Base-by-base conservation (phyloP, 352 stramenopile species). In the Globisporangium echinulatum region DNA sequence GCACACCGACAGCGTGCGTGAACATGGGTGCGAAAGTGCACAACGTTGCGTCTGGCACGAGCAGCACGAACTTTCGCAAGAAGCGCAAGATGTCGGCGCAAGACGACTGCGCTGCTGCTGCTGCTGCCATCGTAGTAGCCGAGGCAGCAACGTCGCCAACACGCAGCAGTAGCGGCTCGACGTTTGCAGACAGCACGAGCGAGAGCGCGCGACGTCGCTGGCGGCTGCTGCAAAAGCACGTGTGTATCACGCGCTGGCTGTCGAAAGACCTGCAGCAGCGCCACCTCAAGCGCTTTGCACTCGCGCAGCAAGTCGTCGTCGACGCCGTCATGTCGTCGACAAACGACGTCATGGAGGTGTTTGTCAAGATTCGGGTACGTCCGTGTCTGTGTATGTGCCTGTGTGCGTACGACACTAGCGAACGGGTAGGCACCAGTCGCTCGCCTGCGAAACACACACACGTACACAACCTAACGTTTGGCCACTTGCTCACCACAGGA, bases 161-260 rank as follows among this genome's bases (percentile, higher is more conserved):
- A 5, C 15, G 33, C 1, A 19, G 25, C 54, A 8, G 4, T n/a
- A 38, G 14, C 11, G 7, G n/a, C 4, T 40, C 14, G 17, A 7
- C 49, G 14, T 55, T 59, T 25, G 42, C n/a, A 7, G 59, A 72
- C 40, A 42, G 58, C 13, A 42, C 75, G 38, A 61, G 77, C 59
- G 71, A 75, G 53, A 67, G 54, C 10, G 71, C 71, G 14, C 73
- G 68, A 7, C 52, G 72, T 14, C 74, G 74, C 15, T 89, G 79
- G 79, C 74, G 74, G 13, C 57, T 87, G 42, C 64, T 89, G 43
- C 77, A 78, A 52, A 82, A 75, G 40, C 75, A 87, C 50, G 77
- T 89, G 33, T 79, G 79, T 56, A 81, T 83, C 62, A 82, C 74
- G 25, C 77, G 79, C 56, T 82, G 79, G 78, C 67, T 86, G n/a